phyloP scores from a whole-genome alignment of 306 rosid genomes.

The Quercus gilva region DNA sequence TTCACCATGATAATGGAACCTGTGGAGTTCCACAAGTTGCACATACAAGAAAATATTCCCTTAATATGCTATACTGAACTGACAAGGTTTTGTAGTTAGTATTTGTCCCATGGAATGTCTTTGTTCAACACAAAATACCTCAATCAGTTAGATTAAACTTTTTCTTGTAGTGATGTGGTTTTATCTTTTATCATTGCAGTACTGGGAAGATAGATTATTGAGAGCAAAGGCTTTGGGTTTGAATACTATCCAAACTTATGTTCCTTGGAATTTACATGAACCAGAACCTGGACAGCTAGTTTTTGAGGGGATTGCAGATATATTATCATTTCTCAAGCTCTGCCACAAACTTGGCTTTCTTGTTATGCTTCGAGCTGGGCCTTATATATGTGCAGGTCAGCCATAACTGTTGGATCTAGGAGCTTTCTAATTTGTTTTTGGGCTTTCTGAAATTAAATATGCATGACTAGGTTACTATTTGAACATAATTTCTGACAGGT shows the following conservation, averaged over 20 bases:
- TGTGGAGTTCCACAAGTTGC: neutral
- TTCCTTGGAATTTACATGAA: conserved; percentile 96
- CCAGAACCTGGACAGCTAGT: conserved; percentile 62
- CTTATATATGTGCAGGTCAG: conserved; percentile 88
- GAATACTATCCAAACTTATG: conserved; percentile 84
- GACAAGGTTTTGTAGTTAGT: neutral
- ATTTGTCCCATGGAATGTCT: neutral
- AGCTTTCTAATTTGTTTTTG: neutral
- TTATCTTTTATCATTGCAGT: conserved; percentile 49
- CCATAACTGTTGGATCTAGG: conserved; percentile 17
- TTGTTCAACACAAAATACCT: neutral
- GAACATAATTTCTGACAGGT: conserved; percentile 1
- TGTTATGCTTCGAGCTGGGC: conserved; percentile 91
- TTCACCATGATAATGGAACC: neutral
- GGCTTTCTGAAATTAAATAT: neutral
- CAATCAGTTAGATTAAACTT: conserved; percentile 20
- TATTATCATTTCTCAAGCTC: conserved; percentile 65
- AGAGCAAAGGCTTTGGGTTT: conserved; percentile 95
- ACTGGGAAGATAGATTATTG: conserved; percentile 92
- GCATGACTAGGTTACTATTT: neutral
- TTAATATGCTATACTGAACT: neutral
- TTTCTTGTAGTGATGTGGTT: conserved; percentile 15
- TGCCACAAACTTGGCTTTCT: conserved; percentile 71
- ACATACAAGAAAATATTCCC: neutral
- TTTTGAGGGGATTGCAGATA: conserved; percentile 77